phyloP scores from a whole-genome alignment of 305 asterid genomes.

The Solanum hybrid region DNA sequence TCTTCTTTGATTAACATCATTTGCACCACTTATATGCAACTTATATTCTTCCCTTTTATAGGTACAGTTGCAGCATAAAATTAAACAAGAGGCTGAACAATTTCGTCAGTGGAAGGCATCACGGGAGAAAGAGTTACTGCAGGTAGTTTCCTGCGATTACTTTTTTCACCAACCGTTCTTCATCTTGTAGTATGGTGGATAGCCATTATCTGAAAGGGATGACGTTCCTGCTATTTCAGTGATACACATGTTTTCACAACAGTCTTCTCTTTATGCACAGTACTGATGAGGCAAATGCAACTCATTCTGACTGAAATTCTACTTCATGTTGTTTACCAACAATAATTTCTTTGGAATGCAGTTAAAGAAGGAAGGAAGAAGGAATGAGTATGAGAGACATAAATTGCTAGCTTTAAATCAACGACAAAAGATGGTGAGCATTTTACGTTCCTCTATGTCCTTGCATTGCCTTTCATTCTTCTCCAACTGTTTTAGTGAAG shows the following conservation, averaged over 20 bases:
- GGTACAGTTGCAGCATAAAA: slow-evolving; percentile 97
- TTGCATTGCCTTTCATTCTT: neutral
- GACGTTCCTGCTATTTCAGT: neutral
- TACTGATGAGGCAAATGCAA: neutral
- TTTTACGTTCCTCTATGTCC: slow-evolving; percentile 1
- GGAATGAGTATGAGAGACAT: slow-evolving; percentile 95
- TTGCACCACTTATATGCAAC: neutral
- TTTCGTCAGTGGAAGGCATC: slow-evolving; percentile 98
- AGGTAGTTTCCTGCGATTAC: slow-evolving; percentile 37
- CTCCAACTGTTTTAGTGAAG: neutral
- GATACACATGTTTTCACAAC: neutral
- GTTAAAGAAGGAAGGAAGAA: slow-evolving; percentile 97
- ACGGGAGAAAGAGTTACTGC: slow-evolving; percentile 89
- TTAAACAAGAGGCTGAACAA: slow-evolving; percentile 97
- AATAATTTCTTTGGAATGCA: slow-evolving; percentile 18
- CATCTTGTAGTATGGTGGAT: neutral
- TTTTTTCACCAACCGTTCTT: neutral
- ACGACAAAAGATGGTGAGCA: slow-evolving; percentile 90
- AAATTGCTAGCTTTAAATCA: slow-evolving; percentile 94
- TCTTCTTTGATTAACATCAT: slow-evolving; percentile 4
- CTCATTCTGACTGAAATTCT: neutral
- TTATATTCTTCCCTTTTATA: slow-evolving; percentile 10
- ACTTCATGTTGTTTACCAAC: slow-evolving; percentile 5
- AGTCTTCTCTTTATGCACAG: neutral
- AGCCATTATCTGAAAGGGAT: neutral